Base-by-base conservation (phyloP, 2,329 filamentous ascomycete genomes). In the Pezicula radicicola region DNA sequence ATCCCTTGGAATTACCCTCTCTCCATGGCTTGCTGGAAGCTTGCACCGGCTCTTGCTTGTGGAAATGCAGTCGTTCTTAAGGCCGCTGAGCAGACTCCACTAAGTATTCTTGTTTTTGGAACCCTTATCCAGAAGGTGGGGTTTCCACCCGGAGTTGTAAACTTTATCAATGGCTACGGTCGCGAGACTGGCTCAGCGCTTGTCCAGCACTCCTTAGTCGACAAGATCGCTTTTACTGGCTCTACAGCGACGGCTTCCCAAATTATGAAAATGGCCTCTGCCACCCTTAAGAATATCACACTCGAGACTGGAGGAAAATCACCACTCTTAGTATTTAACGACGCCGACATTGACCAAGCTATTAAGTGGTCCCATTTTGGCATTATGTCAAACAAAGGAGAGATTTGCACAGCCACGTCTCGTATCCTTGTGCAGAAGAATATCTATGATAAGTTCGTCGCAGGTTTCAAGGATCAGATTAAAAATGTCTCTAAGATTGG, bases 1-100 rank as follows among this genome's bases (percentile, higher is more conserved):
- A 88, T 89, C 53, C 87, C 87, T 9, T 91, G 87, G 85, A 91
- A 91, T 67, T 89, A 86, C 56, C 88, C 88, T 2, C 74, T 91
- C 2, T 75, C 78, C 21, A 89, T 90, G 80, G 85, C 85, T 12
- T 82, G 81, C 7, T 87, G 85, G 84, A 89, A 91, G 63, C 77
- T 91, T 2, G 88, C 85, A 12, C 88, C 88, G 12, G 82, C 81
- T 10, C 58, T 85, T 10, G 80, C 80, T 10, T 71, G 75, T 35
- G 81, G 80, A 52, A 84, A 84, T 63, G 78, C 78, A 6, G 68
- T 85, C 3, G 70, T 86, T 36, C 63, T 86, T 41, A 86, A 86
- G 70, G 75, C 82, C 1, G 80, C 83, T 6, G 82, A 86, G 62
- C 81, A 84, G 67, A 85, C 82, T 0, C 83, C 83, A 3, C 73